phyloP scores from a whole-genome alignment of 768 basidiomycete genomes.

The Solioccasus polychromus region DNA sequence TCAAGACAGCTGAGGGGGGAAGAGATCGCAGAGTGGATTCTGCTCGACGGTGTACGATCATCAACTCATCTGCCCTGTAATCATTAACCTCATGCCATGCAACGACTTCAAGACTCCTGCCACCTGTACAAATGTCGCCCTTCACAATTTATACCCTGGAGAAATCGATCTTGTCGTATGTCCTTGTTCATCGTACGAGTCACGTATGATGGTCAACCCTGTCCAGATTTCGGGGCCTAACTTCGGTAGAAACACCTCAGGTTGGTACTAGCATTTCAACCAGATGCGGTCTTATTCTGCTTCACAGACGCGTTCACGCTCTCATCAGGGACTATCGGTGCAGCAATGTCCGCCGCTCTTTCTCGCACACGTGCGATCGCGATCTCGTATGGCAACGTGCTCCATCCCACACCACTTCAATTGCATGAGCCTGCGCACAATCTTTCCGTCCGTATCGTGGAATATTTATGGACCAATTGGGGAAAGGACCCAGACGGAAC shows the following conservation, averaged over 20 bases:
- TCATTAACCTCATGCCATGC: constrained; percentile 5
- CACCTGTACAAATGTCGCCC: constrained; percentile 85
- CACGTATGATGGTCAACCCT: not conserved
- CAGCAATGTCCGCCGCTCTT: constrained; percentile 77
- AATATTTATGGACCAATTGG: constrained; percentile 82
- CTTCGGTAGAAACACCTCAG: constrained; percentile 79
- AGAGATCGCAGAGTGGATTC: constrained; percentile 87
- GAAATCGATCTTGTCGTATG: constrained; percentile 87
- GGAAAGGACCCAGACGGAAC: constrained; percentile 62
- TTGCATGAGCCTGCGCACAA: constrained; percentile 71
- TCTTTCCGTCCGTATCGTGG: constrained; percentile 64
- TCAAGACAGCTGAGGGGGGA: constrained; percentile 70
- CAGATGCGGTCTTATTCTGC: not conserved
- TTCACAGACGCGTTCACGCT: constrained; percentile 75
- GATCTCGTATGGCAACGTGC: constrained; percentile 81
- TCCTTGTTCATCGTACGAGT: constrained; percentile 9
- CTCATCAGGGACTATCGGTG: constrained; percentile 91
- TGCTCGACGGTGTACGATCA: constrained; percentile 70
- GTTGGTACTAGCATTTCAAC: constrained; percentile 36
- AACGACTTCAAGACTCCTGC: constrained; percentile 67
- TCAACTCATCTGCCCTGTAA: constrained; percentile 19
- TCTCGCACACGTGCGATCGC: constrained; percentile 77
- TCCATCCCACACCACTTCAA: constrained; percentile 58
- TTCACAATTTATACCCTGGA: constrained; percentile 84
- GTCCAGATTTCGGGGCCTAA: constrained; percentile 81